A percentile compares a stretch with the other conserved stretches of the same genome.
phyloP scores from a whole-genome alignment of 108 stramenopile species.

The Skeletonema potamos region DNA sequence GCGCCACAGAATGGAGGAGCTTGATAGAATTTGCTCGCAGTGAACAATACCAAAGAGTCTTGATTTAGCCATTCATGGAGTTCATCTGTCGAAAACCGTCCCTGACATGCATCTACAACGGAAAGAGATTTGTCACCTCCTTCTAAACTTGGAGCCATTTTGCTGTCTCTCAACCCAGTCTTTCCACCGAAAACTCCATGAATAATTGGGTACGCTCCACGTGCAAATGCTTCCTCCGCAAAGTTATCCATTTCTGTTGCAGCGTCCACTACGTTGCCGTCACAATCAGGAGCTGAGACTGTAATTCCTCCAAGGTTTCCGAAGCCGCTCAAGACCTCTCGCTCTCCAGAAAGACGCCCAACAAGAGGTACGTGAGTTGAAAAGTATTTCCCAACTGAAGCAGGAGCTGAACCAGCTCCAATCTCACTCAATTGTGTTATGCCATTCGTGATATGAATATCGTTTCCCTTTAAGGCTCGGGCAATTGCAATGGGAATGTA shows the following conservation, averaged over 20 bases:
- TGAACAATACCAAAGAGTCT: slow-evolving; percentile 69
- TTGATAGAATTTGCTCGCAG: slow-evolving; percentile 76
- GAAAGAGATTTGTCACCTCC: slow-evolving; percentile 52
- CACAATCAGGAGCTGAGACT: slow-evolving; percentile 49
- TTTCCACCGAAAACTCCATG: slow-evolving; percentile 81
- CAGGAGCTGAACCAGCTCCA: slow-evolving; percentile 62
- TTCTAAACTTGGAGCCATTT: slow-evolving; percentile 61
- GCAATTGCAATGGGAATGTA: slow-evolving; percentile 71
- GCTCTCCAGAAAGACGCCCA: slow-evolving; percentile 50
- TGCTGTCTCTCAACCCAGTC: slow-evolving; percentile 62
- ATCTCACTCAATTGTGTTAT: slow-evolving; percentile 64
- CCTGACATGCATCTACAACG: slow-evolving; percentile 78
- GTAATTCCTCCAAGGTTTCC: slow-evolving; percentile 47
- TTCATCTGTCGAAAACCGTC: slow-evolving; percentile 62
- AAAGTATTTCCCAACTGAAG: slow-evolving; percentile 60
- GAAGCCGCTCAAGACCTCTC: slow-evolving; percentile 48
- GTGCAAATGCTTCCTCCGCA: slow-evolving; percentile 8
- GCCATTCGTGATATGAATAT: slow-evolving; percentile 49
- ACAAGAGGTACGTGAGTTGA: slow-evolving; percentile 65
- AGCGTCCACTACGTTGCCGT: slow-evolving; percentile 56
- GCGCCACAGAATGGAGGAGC: slow-evolving; percentile 75
- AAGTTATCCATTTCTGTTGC: slow-evolving; percentile 47
- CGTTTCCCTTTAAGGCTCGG: slow-evolving; percentile 44
- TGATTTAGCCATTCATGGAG: slow-evolving; percentile 63
- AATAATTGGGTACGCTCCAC: slow-evolving; percentile 55